phyloP scores from a whole-genome alignment of 306 rosid species.

The Glycine tomentella region DNA sequence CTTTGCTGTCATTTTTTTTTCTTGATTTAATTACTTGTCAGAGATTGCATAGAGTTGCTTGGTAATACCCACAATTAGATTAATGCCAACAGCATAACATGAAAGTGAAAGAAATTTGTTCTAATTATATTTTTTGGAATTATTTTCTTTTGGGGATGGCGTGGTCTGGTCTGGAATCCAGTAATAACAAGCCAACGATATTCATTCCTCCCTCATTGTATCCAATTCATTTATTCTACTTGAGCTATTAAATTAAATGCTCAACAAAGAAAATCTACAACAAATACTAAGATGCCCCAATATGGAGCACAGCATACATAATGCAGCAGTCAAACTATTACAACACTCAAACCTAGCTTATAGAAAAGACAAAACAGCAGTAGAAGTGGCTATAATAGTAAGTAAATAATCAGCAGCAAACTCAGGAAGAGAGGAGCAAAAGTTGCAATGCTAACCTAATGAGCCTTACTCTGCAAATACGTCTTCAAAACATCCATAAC shows the following conservation, averaged over 20 bases:
- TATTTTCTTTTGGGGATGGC: background rate
- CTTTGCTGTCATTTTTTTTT: background rate
- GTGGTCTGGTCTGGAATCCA: background rate
- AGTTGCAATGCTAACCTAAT: constrained; percentile 51
- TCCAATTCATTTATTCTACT: no score
- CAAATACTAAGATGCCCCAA: constrained; percentile 42
- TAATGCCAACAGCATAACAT: background rate
- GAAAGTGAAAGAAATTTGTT: constrained; percentile 5
- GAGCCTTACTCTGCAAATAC: constrained; percentile 79
- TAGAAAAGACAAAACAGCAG: constrained; percentile 34
- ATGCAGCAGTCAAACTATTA: constrained; percentile 45
- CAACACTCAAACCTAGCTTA: constrained; percentile 43
- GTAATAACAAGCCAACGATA: constrained; percentile 13
- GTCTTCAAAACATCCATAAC: constrained; percentile 92
- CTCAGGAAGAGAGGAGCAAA: constrained; percentile 21
- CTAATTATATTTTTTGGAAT: background rate
- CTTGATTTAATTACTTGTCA: background rate
- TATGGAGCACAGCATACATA: constrained; percentile 39
- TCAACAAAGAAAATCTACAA: constrained; percentile 51
- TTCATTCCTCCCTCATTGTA: no score
- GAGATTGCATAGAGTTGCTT: constrained; percentile 21
- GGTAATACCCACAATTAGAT: background rate
- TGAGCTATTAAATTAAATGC: constrained; percentile 1
- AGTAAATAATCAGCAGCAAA: background rate
- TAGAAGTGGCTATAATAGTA: background rate